Base-by-base conservation (phyloP, 2,329 filamentous ascomycete species). In the Aspergillus vadensis region DNA sequence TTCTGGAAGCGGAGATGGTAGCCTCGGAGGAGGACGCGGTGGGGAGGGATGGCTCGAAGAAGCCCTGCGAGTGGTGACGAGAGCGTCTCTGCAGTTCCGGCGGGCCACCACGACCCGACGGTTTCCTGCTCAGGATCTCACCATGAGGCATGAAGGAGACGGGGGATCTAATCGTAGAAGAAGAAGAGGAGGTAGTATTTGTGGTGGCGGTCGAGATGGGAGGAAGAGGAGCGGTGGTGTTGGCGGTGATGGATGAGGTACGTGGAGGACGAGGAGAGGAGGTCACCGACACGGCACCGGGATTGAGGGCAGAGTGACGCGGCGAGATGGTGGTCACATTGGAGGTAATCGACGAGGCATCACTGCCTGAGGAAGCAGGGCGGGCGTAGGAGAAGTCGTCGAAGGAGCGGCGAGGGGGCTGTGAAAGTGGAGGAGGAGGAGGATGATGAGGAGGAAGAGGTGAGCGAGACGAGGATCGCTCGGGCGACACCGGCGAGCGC, bases 1-100 rank as follows among this genome's bases (percentile, higher is more conserved):
- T 88, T 68, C 86, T 82, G 54, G 86, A 88, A 4, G 86, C 82
- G 47, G 81, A 83, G 53, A 88, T 79, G 36, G 77, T 77, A 73
- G 70, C 63, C 79, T 78, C 64, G 76, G 78, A 74, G 76, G 78
- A 74, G 43, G 80, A 81, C 5, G 81, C 78, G n/a, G 81, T 82
- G 43, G 86, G 85, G 58, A 89, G 76, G 32, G 83, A 84, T 15
- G 87, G 86, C 72, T 89, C 87, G 69, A 89, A 89, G 75, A 88
- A 89, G 58, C 87, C 87, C 72, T 89, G 86, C 3, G 85, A 88
- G 70, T 87, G 85, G 65, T 82, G 79, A 63, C 80, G 75, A 32
- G 77, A 73, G 47, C 79, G 76, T 65, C 81, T 79, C 64, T 74
- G 73, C 36, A 77, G 59, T 54, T 80, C 76, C 39, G 67, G 63